Conservation (phyloP, 176 grass and related monocot genomes). For the Rhynchospora pubera region DNA sequence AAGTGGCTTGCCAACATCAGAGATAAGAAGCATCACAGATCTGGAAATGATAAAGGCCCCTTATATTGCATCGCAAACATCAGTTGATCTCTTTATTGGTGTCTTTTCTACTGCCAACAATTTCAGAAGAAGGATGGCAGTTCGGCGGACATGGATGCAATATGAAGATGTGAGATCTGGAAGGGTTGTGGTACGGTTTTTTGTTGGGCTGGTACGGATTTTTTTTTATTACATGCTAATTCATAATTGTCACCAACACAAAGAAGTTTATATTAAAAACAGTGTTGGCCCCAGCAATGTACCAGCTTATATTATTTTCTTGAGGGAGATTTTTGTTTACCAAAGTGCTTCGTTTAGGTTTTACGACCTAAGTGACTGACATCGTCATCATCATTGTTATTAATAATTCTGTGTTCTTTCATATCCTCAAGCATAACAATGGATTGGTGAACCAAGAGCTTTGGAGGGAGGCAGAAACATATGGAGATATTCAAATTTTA, state of each 20-base stretch:
- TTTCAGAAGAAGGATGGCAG: conserved; percentile 82
- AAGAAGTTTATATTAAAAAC: background rate
- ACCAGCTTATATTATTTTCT: too few relatives aligned
- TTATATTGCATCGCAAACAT: conserved; percentile 42
- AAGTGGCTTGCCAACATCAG: conserved; percentile 79
- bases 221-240: background rate
- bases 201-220: conserved; percentile 75
- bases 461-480: conserved; percentile 63
- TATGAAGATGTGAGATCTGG: conserved; percentile 61
- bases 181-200: conserved; percentile 56
- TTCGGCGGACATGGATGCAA: conserved; percentile 96
- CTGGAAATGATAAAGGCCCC: conserved; percentile 58
- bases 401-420: background rate
- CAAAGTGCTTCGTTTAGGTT: background rate
- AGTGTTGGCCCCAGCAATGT: background rate
- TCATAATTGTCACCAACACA: background rate
- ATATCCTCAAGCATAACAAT: conserved; percentile 71
- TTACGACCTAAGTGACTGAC: background rate
- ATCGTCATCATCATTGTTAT: background rate
- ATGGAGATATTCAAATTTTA: conserved; percentile 68
- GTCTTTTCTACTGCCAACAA: conserved; percentile 96
- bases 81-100: conserved; percentile 76
- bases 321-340: background rate
- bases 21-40: conserved; percentile 52
- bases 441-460: conserved; percentile 78